phyloP scores from a whole-genome alignment of 305 asterid genomes.

The Plantago coronopus region DNA sequence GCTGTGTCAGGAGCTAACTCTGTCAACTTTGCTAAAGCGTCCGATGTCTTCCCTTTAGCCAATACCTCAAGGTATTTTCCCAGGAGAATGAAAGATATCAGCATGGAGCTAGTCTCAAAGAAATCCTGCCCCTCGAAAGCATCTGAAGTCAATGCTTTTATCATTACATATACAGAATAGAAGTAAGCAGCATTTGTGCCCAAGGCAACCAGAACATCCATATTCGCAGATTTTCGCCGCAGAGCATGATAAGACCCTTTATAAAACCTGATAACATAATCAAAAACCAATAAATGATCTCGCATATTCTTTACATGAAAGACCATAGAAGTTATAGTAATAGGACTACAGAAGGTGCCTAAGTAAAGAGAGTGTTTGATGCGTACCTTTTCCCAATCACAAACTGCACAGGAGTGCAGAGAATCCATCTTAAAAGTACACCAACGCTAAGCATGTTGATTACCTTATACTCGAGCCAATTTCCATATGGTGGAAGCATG shows the following conservation, averaged over 20 bases:
- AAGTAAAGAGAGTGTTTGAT: slow-evolving; percentile 1
- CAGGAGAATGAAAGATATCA: slow-evolving; percentile 91
- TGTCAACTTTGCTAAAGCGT: slow-evolving; percentile 89
- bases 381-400: slow-evolving; percentile 80
- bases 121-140: slow-evolving; percentile 91
- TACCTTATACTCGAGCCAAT: slow-evolving; percentile 82
- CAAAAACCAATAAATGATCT: slow-evolving; percentile 22
- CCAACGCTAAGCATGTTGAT: slow-evolving; percentile 77
- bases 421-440: slow-evolving; percentile 79
- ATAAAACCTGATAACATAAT: slow-evolving; percentile 68
- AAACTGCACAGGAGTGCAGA: slow-evolving; percentile 95
- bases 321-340: not conserved
- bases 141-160: slow-evolving; percentile 62
- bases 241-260: slow-evolving; percentile 89
- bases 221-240: slow-evolving; percentile 78
- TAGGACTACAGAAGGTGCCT: not conserved
- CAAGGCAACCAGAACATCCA: slow-evolving; percentile 98
- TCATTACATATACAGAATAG: slow-evolving; percentile 71
- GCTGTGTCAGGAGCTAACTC: slow-evolving; percentile 92
- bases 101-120: slow-evolving; percentile 97
- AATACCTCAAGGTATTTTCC: slow-evolving; percentile 92
- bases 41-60: slow-evolving; percentile 93
- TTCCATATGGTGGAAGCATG: slow-evolving; percentile 87
- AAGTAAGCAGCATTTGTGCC: slow-evolving; percentile 98
- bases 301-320: not conserved